Conservation (phyloP, 2,329 filamentous ascomycete species). For the Aspergillus sp. region DNA sequence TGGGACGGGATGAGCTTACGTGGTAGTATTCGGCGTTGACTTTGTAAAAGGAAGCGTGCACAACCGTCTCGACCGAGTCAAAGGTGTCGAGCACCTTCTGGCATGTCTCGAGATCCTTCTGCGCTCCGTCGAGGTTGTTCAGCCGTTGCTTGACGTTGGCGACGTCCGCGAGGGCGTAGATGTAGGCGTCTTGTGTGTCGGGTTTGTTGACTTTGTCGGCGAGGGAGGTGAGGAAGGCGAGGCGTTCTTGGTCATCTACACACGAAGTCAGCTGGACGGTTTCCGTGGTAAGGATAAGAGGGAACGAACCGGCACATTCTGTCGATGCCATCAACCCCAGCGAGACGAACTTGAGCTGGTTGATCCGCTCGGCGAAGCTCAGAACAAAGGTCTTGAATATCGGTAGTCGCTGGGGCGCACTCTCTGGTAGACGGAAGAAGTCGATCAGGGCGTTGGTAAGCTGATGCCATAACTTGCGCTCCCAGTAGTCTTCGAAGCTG, state of each 20-base stretch:
- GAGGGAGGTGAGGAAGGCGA: slow-evolving; percentile 79
- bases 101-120: slow-evolving; percentile 81
- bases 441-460: slow-evolving; percentile 83
- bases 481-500: slow-evolving; percentile 94
- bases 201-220: slow-evolving; percentile 87
- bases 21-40: slow-evolving; percentile 95
- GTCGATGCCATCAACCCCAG: slow-evolving; percentile 82
- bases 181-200: slow-evolving; percentile 89
- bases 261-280: slow-evolving; percentile 1
- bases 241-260: slow-evolving; percentile 81
- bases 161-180: slow-evolving; percentile 88
- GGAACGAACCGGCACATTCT: slow-evolving; percentile 57
- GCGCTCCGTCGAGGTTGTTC: slow-evolving; percentile 74
- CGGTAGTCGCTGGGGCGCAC: slow-evolving; percentile 76
- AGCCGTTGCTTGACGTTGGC: slow-evolving; percentile 82
- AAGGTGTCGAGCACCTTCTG: slow-evolving; percentile 87
- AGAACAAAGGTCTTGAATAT: slow-evolving; percentile 95
- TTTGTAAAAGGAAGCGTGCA: slow-evolving; percentile 95
- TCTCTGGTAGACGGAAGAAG: slow-evolving; percentile 82
- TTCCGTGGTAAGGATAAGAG: too few species aligned
- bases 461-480: slow-evolving; percentile 98
- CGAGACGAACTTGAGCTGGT: slow-evolving; percentile 94
- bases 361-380: slow-evolving; percentile 97
- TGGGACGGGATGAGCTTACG: slow-evolving; percentile 39
- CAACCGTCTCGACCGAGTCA: slow-evolving; percentile 90